Percentiles rank a stretch among this genome's conserved stretches.
Evolutionary conservation across 129 eudicot species (phyloP).

Genomic region (Lactuca sativa): DNA sequence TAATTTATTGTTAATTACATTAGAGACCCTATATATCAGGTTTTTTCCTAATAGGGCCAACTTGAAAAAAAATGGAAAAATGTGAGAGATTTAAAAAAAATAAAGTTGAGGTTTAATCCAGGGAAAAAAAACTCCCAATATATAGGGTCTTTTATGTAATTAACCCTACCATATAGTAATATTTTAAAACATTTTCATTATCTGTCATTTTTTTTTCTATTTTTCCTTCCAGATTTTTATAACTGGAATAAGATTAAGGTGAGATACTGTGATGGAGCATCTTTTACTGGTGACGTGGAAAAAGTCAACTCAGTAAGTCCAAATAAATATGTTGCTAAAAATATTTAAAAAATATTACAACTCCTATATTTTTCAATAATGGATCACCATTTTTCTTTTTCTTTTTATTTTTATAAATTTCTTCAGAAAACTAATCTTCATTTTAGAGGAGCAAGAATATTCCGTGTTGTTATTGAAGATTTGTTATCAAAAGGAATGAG

Average conservation of each 20-base stretch:
- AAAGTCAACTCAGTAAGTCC: constrained; percentile 75
- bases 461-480: constrained; percentile 76
- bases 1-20: too few species aligned
- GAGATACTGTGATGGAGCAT: constrained; percentile 93
- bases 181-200: background rate
- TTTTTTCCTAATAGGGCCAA: too few species aligned
- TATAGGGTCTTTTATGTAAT: too few species aligned
- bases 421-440: constrained; percentile 65
- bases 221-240: constrained; percentile 57
- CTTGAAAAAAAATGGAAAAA: too few species aligned
- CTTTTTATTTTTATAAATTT: background rate
- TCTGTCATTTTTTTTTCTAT: background rate
- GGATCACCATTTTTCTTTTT: background rate
- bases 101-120: too few species aligned
- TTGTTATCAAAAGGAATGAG: constrained; percentile 83
- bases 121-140: too few species aligned
- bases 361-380: background rate
- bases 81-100: too few species aligned
- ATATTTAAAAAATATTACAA: background rate
- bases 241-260: constrained; percentile 91
- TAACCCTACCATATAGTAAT: background rate
- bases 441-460: constrained; percentile 89
- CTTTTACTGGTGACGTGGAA: constrained; percentile 83
- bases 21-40: too few species aligned
- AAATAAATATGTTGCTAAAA: constrained; percentile 2